A percentile compares a stretch with the other conserved stretches of the same genome.
These are phyloP conservation scores for Chlorella sorokiniana DNA, from an alignment of 139 green algal genomes.

Conservation along the genomic window DNA sequence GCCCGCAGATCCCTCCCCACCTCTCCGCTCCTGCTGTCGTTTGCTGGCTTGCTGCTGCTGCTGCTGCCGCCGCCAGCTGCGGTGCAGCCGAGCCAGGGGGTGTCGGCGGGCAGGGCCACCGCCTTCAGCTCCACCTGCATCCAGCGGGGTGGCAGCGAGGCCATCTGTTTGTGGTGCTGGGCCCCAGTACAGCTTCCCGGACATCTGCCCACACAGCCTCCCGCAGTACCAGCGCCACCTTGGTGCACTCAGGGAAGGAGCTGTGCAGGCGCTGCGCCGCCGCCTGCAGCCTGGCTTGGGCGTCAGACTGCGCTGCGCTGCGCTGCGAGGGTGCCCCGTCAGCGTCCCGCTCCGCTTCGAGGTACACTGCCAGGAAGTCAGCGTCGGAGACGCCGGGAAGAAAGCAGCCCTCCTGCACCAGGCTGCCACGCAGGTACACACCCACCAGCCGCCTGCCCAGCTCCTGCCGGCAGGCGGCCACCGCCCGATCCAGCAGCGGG, in stretches of 20 bases:
- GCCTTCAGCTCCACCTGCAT: not conserved
- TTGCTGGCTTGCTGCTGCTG: not conserved
- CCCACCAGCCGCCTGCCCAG: not conserved
- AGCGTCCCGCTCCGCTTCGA: not conserved
- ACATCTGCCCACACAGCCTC: no score
- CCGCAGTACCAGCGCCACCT: not conserved
- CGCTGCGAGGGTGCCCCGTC: not conserved
- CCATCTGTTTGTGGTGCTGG: not conserved
- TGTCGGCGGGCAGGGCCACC: not conserved
- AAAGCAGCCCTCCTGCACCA: conserved; percentile 20
- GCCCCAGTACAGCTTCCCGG: not conserved
- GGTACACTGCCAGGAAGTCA: conserved; percentile 8
- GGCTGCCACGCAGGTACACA: conserved; percentile 2
- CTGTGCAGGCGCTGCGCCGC: not conserved
- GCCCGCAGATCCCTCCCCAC: no score
- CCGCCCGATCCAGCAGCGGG: not conserved
- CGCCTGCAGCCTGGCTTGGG: not conserved
- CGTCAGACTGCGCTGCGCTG: not conserved
- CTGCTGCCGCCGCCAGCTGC: not conserved
- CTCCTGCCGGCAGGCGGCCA: not conserved
- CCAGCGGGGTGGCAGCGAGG: not conserved
- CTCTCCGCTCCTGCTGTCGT: no score
- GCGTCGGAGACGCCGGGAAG: conserved; percentile 16
- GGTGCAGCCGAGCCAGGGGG: not conserved
- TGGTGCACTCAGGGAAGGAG: conserved; percentile 2